Percentiles rank a stretch among this genome's conserved stretches.
phyloP scores from a whole-genome alignment of 2,329 filamentous ascomycete genomes.

The Venturia nashicola region DNA sequence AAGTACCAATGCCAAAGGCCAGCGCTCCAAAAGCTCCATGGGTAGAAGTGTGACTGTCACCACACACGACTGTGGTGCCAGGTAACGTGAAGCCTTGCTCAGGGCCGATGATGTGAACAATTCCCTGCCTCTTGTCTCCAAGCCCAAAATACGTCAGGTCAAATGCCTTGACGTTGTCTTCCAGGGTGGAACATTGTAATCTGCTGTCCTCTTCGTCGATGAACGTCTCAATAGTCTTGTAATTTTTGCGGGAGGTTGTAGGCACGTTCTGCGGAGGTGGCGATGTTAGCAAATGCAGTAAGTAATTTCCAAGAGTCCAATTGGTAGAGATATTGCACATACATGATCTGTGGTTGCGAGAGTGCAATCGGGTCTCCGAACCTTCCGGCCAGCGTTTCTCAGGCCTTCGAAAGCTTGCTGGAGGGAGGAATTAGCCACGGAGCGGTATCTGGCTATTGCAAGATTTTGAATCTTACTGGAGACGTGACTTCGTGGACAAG shows the following conservation, averaged over 20 bases:
- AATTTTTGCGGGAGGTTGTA: constrained; percentile 76
- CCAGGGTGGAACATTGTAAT: constrained; percentile 86
- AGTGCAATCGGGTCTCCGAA: constrained; percentile 91
- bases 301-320: not conserved
- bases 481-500: constrained; percentile 98
- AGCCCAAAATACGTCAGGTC: constrained; percentile 95
- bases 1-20: constrained; percentile 94
- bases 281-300: constrained; percentile 9
- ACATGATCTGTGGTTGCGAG: constrained; percentile 94
- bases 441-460: not conserved
- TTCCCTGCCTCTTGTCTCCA: constrained; percentile 91
- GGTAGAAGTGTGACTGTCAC: constrained; percentile 95
- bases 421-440: constrained; percentile 11
- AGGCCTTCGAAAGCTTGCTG: constrained; percentile 96
- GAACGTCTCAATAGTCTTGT: constrained; percentile 89
- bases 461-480: constrained; percentile 47
- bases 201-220: constrained; percentile 91
- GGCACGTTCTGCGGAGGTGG: constrained; percentile 63
- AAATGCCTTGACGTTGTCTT: constrained; percentile 95
- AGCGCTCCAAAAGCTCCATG: constrained; percentile 93
- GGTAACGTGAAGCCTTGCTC: constrained; percentile 98
- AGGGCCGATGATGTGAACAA: constrained; percentile 95
- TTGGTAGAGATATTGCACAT: constrained; percentile 30
- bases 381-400: constrained; percentile 73
- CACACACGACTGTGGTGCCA: constrained; percentile 91